These are phyloP conservation scores for Alternaria triticina DNA, from an alignment of 2,329 filamentous ascomycete species.

Conservation along the genomic window DNA sequence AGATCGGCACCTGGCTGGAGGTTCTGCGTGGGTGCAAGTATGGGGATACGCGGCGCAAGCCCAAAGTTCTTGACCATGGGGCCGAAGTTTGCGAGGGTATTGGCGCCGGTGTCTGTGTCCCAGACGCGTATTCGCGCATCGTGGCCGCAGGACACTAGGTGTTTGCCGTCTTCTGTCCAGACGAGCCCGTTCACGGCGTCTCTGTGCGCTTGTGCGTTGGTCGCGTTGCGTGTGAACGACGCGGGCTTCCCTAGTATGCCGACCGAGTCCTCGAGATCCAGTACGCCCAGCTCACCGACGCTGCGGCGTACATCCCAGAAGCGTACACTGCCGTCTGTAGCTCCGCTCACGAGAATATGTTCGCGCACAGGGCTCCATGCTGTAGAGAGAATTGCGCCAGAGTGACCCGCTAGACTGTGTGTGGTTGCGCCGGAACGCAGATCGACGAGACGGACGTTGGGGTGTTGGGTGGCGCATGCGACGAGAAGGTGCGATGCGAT, in stretches of 20 bases:
- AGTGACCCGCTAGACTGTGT: constrained; percentile 58
- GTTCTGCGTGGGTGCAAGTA: constrained; percentile 66
- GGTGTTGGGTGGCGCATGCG: constrained; percentile 86
- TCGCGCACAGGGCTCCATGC: constrained; percentile 84
- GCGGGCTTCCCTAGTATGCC: constrained; percentile 64
- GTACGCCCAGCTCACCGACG: constrained; percentile 73
- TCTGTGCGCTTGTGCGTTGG: constrained; percentile 67
- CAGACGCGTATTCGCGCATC: constrained; percentile 87
- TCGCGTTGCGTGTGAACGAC: constrained; percentile 44
- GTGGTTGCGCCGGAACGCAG: constrained; percentile 78
- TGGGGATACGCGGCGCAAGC: constrained; percentile 49
- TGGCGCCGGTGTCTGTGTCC: constrained; percentile 80
- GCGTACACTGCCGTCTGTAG: constrained; percentile 81
- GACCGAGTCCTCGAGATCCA: constrained; percentile 84
- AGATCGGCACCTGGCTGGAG: constrained; percentile 66
- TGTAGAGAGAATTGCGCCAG: constrained; percentile 63
- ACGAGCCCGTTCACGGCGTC: constrained; percentile 83
- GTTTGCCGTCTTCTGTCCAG: constrained; percentile 81
- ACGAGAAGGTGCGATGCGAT: constrained; percentile 77
- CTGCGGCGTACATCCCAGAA: constrained; percentile 88
- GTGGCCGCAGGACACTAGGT: constrained; percentile 80
- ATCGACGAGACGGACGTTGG: constrained; percentile 83
- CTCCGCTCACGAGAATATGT: constrained; percentile 80
- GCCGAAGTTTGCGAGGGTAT: constrained; percentile 88
- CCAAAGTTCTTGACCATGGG: constrained; percentile 75